Percentiles rank a stretch among this genome's conserved stretches.
These are phyloP conservation scores for Tulasnella sp. DNA, from an alignment of 768 basidiomycete species.

Conservation along the genomic window DNA sequence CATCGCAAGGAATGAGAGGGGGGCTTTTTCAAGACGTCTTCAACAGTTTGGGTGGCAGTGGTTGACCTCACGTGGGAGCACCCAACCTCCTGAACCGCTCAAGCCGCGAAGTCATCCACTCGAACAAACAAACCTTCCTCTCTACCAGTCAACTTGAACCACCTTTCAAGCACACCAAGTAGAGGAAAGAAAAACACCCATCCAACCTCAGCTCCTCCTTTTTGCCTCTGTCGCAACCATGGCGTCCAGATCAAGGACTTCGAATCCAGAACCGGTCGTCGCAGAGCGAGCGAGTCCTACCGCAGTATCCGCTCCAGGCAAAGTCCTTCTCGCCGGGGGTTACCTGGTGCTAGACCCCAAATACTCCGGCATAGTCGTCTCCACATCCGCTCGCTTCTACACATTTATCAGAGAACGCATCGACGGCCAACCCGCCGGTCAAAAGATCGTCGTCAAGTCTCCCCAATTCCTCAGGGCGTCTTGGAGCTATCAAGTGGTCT, in stretches of 20 bases:
- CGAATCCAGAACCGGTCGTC: neutral
- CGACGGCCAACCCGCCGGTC: neutral
- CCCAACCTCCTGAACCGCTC: neutral
- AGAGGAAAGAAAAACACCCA: neutral
- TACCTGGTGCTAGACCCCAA: conserved; percentile 91
- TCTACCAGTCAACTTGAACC: neutral
- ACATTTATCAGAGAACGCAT: conserved; percentile 55
- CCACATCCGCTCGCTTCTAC: conserved; percentile 93
- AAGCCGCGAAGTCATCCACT: conserved; percentile 3
- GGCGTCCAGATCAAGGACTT: neutral
- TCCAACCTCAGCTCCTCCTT: neutral
- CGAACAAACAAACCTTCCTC: conserved; percentile 8
- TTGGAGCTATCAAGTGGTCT: conserved; percentile 64
- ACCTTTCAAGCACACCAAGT: neutral
- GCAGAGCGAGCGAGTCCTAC: conserved; percentile 41
- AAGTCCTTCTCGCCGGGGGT: conserved; percentile 91
- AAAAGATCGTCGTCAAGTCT: conserved; percentile 67
- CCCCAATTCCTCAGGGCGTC: conserved; percentile 83
- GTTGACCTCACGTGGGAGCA: neutral
- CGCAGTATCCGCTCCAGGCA: conserved; percentile 87
- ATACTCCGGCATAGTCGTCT: conserved; percentile 83
- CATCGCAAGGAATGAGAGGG: neutral
- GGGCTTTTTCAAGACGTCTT: neutral
- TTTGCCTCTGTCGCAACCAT: neutral
- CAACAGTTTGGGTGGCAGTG: neutral